Evolutionary conservation across 148 eudicot species (phyloP), one percentile per base, ranked within the genome.

Genomic region (Limonium bicolor): DNA sequence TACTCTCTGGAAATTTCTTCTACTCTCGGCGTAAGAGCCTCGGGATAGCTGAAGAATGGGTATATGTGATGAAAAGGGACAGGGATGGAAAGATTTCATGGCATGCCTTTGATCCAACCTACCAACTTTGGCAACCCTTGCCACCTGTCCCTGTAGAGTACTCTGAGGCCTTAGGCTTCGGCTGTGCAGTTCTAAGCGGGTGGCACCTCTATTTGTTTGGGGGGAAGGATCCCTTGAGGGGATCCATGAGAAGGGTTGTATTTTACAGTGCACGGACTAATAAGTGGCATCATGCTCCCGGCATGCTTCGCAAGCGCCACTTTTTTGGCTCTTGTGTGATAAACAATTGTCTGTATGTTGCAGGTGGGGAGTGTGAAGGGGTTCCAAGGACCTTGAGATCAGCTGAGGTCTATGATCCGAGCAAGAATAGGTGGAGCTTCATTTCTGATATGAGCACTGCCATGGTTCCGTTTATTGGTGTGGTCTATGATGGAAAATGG

Each of bases 401-500:
- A 2, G 94, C 80, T 41, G 97, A 88, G 60, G 82, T 88, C 18
- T 88, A 88, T 54, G 97, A 88, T 37, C 97, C 94, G 0, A 83
- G 80, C 41, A 80, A 56, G 63, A 75, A 70, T 36, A 62, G 86
- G 42, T 88, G 97, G 97, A 77, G 62, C 50, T 74, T 68, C 27
- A 63, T 83, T 20, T 66, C 92, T 7, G 97, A 88, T 23, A 88
- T 88, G 97, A 84, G 84, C 68, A 72, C 73, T 0, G 87, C 77
- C 25, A 83, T 88, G 97, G 92, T 88, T 22, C 97, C 97, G 23
- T 80, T 83, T 55, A 88, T 83, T 20, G 97, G 97, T n/a, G 92
- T 88, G 0, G 92, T 80, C 19, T 69, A 88, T 53, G 63, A 71
- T 7, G 84, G 82, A 0, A 83, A 77, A 40, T 88, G 97, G 97